Evolutionary conservation across 352 stramenopile species (phyloP).

Genomic region (Phytophthora cajani): DNA sequence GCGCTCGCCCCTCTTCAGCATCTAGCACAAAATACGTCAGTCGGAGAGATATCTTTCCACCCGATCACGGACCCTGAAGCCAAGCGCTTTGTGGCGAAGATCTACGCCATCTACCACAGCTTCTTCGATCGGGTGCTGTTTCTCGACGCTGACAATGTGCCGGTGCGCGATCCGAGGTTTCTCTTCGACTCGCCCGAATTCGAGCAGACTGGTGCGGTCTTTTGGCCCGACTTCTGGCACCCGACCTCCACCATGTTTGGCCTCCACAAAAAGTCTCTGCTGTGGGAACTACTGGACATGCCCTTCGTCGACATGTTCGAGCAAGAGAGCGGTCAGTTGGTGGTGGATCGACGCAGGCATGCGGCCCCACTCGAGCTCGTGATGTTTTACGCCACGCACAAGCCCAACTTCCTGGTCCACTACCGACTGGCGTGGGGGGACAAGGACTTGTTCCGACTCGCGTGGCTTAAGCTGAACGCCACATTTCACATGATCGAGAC

Average conservation of each 20-base stretch:
- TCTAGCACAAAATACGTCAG: conserved; percentile 18
- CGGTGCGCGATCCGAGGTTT: conserved; percentile 53
- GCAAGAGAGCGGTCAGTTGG: conserved; percentile 66
- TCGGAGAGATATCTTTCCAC: conserved; percentile 30
- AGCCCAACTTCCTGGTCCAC: conserved; percentile 43
- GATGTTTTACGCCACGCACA: conserved; percentile 52
- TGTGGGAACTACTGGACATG: conserved; percentile 57
- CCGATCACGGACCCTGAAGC: conserved; percentile 35
- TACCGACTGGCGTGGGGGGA: conserved; percentile 56
- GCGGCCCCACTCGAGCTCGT: conserved; percentile 37
- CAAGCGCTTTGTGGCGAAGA: conserved; percentile 57
- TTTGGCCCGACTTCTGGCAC: conserved; percentile 38
- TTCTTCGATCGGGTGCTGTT: conserved; percentile 53
- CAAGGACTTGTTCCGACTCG: conserved; percentile 71
- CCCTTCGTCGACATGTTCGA: conserved; percentile 70
- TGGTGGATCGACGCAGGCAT: conserved; percentile 49
- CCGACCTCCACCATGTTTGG: conserved; percentile 37
- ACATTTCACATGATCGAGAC: conserved; percentile 62
- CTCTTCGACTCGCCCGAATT: conserved; percentile 44
- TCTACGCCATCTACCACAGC: conserved; percentile 52
- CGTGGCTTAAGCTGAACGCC: conserved; percentile 55
- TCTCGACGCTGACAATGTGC: conserved; percentile 64
- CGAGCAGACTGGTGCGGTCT: conserved; percentile 17
- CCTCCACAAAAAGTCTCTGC: conserved; percentile 27
- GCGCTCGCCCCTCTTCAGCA: conserved; percentile 22